phyloP scores from a whole-genome alignment of 768 basidiomycete genomes.

The Termitomyces eurrhizus region DNA sequence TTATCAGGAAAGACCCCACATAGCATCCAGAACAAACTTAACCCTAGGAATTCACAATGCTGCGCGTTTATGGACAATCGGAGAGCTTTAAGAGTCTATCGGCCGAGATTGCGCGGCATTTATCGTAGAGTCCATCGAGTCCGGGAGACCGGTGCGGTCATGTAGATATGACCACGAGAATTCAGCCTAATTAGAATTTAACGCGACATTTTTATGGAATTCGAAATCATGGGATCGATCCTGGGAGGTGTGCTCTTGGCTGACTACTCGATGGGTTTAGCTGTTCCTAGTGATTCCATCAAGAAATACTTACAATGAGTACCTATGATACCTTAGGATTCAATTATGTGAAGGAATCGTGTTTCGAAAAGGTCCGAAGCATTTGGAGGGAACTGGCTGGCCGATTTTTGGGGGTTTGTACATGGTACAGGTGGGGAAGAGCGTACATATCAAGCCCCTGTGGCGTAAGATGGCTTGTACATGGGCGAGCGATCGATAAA shows the following conservation, averaged over 20 bases:
- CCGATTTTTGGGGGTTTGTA: not conserved
- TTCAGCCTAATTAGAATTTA: not conserved
- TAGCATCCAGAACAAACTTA: not conserved
- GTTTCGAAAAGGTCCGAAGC: not conserved
- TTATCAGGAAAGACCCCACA: not conserved
- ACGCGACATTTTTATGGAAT: not conserved
- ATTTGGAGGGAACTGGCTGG: not conserved
- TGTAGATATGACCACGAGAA: not conserved
- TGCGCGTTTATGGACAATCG: not conserved
- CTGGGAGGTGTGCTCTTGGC: not conserved
- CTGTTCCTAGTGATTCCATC: not conserved
- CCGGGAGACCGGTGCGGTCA: conserved; percentile 6
- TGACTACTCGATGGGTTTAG: not conserved
- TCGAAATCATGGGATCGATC: not conserved
- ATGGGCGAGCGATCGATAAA: not conserved
- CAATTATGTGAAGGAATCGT: not conserved
- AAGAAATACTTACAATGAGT: not conserved
- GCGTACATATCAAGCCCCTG: not conserved
- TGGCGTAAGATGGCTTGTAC: conserved; percentile 6
- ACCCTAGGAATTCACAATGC: not conserved
- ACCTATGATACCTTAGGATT: not conserved
- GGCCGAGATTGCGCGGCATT: not conserved
- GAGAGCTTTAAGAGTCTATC: not conserved
- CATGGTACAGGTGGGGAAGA: not conserved
- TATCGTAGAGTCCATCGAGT: conserved; percentile 4